A percentile compares a stretch with the other conserved stretches of the same genome.
Evolutionary conservation across 352 stramenopile genomes (phyloP).

Genomic region (Aphanomyces astaci): DNA sequence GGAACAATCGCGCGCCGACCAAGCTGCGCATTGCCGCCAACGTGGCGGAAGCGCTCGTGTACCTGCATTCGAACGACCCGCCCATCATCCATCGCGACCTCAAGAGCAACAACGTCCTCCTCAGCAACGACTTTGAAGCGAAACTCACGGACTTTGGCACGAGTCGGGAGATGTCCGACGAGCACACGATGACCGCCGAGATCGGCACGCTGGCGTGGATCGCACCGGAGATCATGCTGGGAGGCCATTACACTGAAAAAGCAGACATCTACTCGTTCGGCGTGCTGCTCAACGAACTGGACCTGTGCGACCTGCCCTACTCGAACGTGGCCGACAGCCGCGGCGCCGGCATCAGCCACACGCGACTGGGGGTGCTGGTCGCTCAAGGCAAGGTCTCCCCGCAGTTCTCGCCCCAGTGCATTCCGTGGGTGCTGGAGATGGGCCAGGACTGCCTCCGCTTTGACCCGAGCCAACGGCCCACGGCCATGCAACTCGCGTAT

Average conservation of each 20-base stretch:
- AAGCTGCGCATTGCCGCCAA: slow-evolving; percentile 53
- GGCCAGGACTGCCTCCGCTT: slow-evolving; percentile 21
- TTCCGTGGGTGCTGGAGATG: not conserved
- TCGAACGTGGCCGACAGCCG: slow-evolving; percentile 14
- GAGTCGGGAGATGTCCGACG: slow-evolving; percentile 63
- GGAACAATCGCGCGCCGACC: slow-evolving; percentile 28
- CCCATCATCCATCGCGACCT: slow-evolving; percentile 76
- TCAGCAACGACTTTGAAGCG: slow-evolving; percentile 51
- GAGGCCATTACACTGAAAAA: slow-evolving; percentile 79
- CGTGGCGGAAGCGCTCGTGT: slow-evolving; percentile 67
- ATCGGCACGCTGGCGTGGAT: slow-evolving; percentile 85
- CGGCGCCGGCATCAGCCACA: slow-evolving; percentile 13
- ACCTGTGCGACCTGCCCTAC: slow-evolving; percentile 19
- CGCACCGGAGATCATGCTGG: slow-evolving; percentile 63
- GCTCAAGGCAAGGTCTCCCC: slow-evolving; percentile 12
- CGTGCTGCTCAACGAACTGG: slow-evolving; percentile 65
- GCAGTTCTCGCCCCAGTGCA: slow-evolving; percentile 10
- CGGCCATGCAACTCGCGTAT: slow-evolving; percentile 21
- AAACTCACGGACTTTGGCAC: slow-evolving; percentile 83
- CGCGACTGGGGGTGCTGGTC: slow-evolving; percentile 18
- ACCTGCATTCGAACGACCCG: slow-evolving; percentile 73
- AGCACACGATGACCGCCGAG: slow-evolving; percentile 69
- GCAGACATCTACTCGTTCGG: slow-evolving; percentile 84
- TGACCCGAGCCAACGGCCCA: slow-evolving; percentile 6
- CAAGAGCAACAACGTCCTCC: slow-evolving; percentile 70